Evolutionary conservation across 352 stramenopile species (phyloP).

Genomic region (Pythium apleroticum): DNA sequence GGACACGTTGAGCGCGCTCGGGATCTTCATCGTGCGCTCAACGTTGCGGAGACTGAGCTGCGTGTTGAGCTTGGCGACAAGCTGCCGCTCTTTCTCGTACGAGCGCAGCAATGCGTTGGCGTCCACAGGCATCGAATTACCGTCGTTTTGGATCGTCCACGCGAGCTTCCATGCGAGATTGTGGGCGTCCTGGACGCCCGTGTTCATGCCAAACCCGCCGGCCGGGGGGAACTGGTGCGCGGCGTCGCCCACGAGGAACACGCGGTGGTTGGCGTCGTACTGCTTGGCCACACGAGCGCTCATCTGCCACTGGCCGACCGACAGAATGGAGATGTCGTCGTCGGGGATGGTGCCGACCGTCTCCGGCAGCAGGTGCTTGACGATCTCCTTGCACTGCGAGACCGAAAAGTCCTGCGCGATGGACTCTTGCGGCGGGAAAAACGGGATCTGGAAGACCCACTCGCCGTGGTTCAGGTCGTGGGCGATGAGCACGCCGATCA

Average conservation of each 20-base stretch:
- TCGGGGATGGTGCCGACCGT: slow-evolving; percentile 12
- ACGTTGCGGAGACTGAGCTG: slow-evolving; percentile 86
- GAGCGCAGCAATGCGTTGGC: slow-evolving; percentile 51
- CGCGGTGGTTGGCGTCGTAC: slow-evolving; percentile 63
- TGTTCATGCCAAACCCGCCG: slow-evolving; percentile 94
- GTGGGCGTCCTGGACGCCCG: slow-evolving; percentile 89
- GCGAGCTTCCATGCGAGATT: slow-evolving; percentile 93
- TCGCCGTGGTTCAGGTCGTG: slow-evolving; percentile 88
- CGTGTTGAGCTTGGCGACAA: slow-evolving; percentile 72
- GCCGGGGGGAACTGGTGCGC: slow-evolving; percentile 92
- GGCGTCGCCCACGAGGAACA: slow-evolving; percentile 91
- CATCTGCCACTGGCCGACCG: slow-evolving; percentile 92
- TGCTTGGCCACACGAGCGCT: slow-evolving; percentile 87
- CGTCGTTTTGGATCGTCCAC: slow-evolving; percentile 39
- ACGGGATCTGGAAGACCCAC: slow-evolving; percentile 93
- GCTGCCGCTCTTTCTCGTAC: slow-evolving; percentile 82
- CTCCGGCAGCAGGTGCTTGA: slow-evolving; percentile 47
- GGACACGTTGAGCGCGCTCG: slow-evolving; percentile 76
- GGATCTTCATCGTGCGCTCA: slow-evolving; percentile 84
- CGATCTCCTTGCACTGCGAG: slow-evolving; percentile 52
- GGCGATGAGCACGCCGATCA: slow-evolving; percentile 92
- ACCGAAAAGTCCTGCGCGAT: slow-evolving; percentile 62
- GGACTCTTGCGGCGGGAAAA: slow-evolving; percentile 87
- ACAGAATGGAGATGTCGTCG: slow-evolving; percentile 80
- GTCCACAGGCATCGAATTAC: slow-evolving; percentile 14